A percentile compares a stretch with the other conserved stretches of the same genome.
Evolutionary conservation across 306 rosid species (phyloP).

Genomic region (Castanopsis chinensis): DNA sequence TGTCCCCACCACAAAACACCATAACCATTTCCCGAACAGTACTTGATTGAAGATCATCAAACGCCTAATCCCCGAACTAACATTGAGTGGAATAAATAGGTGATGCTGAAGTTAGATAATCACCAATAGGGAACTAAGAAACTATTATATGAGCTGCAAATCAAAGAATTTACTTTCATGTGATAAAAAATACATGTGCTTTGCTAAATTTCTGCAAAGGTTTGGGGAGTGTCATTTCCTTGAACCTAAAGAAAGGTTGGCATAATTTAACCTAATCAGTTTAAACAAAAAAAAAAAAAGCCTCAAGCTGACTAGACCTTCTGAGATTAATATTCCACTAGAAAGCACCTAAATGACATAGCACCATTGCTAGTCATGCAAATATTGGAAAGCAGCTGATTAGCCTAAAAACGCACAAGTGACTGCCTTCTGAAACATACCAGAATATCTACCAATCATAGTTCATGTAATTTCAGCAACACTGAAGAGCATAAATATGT

Average conservation of each 20-base stretch:
- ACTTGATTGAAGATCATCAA: too few species aligned
- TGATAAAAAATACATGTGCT: not conserved
- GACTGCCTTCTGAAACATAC: conserved; percentile 8
- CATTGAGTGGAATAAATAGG: too few species aligned
- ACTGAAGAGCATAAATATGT: conserved; percentile 4
- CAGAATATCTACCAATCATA: conserved; percentile 1
- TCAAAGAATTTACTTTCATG: not conserved
- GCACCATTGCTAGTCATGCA: not conserved
- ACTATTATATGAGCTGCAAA: not conserved
- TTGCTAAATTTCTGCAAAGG: too few species aligned
- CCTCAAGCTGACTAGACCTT: not conserved
- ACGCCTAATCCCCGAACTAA: too few species aligned
- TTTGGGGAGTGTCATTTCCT: too few species aligned
- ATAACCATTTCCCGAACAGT: too few species aligned
- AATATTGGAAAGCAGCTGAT: conserved; percentile 8
- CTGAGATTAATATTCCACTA: not conserved
- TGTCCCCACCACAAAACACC: too few species aligned
- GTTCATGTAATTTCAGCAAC: conserved; percentile 1
- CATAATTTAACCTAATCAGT: not conserved
- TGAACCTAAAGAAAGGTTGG: too few species aligned
- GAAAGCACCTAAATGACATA: conserved; percentile 5
- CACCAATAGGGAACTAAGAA: not conserved
- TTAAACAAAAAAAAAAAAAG: not conserved
- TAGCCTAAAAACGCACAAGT: conserved; percentile 10
- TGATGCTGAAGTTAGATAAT: too few species aligned